These are phyloP conservation scores for Spergularia azorica DNA, from an alignment of 179 eudicot species.

Conservation along the genomic window DNA sequence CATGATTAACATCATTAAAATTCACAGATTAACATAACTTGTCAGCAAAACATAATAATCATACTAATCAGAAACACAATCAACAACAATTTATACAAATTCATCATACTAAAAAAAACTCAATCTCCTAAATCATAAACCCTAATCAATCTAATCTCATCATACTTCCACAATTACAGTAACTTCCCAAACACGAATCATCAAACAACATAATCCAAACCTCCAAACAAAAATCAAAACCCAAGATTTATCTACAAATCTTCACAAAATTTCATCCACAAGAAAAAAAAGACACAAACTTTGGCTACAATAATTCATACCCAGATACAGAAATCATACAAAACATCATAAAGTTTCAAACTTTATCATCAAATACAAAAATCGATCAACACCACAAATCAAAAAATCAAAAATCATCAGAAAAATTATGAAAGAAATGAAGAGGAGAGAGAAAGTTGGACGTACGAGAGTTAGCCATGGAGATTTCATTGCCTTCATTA, in stretches of 20 bases:
- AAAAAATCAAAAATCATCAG: background rate
- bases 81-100: too few species aligned
- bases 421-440: background rate
- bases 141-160: too few species aligned
- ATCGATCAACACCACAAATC: background rate
- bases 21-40: too few species aligned
- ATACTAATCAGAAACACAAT: too few species aligned
- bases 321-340: background rate
- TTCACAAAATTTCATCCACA: background rate
- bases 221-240: background rate
- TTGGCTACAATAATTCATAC: background rate
- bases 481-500: constrained; percentile 80
- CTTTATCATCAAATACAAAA: background rate
- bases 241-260: too few species aligned
- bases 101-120: too few species aligned
- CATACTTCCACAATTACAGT: too few species aligned
- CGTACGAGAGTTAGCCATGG: constrained; percentile 94
- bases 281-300: background rate
- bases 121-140: too few species aligned
- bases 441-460: background rate
- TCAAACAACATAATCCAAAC: too few species aligned
- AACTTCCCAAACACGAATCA: too few species aligned
- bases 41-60: too few species aligned
- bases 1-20: too few species aligned
- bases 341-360: background rate